Conservation (phyloP, 2,329 filamentous ascomycete species). For the Fusarium musae region DNA sequence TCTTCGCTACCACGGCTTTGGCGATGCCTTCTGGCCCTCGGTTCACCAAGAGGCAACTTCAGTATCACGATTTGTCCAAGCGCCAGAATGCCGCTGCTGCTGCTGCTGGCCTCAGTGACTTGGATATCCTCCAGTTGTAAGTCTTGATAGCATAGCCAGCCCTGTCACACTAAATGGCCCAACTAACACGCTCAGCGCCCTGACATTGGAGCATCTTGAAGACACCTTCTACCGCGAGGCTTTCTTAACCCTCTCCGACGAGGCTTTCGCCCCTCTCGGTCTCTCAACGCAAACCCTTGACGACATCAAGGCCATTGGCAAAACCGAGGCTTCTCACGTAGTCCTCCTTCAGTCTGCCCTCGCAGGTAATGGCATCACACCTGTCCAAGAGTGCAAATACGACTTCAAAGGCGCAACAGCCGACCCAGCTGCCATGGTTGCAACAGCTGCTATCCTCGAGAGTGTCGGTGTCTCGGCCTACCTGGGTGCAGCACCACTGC, state of each 20-base stretch:
- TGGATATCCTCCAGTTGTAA: constrained; percentile 70
- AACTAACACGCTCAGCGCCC: constrained; percentile 54
- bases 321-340: constrained; percentile 66
- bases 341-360: constrained; percentile 54
- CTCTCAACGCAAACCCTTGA: constrained; percentile 44
- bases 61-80: constrained; percentile 60
- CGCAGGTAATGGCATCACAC: constrained; percentile 69
- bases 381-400: constrained; percentile 77
- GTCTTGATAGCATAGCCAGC: constrained; percentile 35
- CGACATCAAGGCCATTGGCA: constrained; percentile 70
- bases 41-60: constrained; percentile 57
- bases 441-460: constrained; percentile 76
- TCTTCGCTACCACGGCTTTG: constrained; percentile 58
- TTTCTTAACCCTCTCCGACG: constrained; percentile 72
- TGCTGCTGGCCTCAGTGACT: constrained; percentile 60
- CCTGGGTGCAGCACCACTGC: constrained; percentile 75
- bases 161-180: background rate
- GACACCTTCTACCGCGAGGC: constrained; percentile 77
- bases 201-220: constrained; percentile 81
- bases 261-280: constrained; percentile 69
- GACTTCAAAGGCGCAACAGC: constrained; percentile 79
- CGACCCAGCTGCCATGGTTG: constrained; percentile 73
- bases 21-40: constrained; percentile 59
- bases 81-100: constrained; percentile 62
- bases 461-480: constrained; percentile 79